Evolutionary conservation across 208 protist genomes (phyloP).

Genomic region (Trichomonas tenax): DNA sequence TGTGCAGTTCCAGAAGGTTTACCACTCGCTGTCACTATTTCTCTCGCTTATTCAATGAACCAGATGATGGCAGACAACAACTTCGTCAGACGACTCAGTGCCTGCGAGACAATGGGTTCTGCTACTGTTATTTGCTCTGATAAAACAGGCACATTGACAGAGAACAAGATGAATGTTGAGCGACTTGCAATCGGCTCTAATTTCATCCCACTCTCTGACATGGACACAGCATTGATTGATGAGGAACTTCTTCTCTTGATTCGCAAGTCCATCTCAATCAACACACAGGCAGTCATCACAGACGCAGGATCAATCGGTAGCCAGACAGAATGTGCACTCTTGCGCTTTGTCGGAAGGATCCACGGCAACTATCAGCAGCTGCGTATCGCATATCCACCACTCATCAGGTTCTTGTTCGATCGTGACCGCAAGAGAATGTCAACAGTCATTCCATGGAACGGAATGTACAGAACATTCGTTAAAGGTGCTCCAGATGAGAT

Average conservation of each 20-base stretch:
- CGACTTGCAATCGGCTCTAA: slow-evolving; percentile 13
- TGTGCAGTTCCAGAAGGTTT: slow-evolving; percentile 13
- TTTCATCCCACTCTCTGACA: neutral
- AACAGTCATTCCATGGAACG: neutral
- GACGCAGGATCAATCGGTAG: neutral
- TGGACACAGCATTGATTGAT: neutral
- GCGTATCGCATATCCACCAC: neutral
- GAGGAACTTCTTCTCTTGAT: neutral
- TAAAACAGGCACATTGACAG: slow-evolving; percentile 70
- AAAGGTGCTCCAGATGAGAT: slow-evolving; percentile 27
- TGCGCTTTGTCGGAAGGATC: neutral
- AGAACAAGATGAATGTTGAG: slow-evolving; percentile 28
- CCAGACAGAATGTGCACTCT: neutral
- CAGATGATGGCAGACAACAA: slow-evolving; percentile 19
- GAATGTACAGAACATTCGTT: neutral
- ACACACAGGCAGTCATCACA: neutral
- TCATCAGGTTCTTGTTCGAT: neutral
- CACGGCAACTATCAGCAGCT: neutral
- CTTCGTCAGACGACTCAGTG: neutral
- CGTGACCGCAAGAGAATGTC: neutral
- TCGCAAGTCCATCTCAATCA: neutral
- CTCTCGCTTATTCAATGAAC: slow-evolving; percentile 1
- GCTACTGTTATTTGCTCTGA: slow-evolving; percentile 88
- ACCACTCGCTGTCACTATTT: neutral
- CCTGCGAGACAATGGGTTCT: slow-evolving; percentile 59